These are phyloP conservation scores for Pilasporangium apinafurcum DNA, from an alignment of 352 stramenopile species.

Conservation along the genomic window DNA sequence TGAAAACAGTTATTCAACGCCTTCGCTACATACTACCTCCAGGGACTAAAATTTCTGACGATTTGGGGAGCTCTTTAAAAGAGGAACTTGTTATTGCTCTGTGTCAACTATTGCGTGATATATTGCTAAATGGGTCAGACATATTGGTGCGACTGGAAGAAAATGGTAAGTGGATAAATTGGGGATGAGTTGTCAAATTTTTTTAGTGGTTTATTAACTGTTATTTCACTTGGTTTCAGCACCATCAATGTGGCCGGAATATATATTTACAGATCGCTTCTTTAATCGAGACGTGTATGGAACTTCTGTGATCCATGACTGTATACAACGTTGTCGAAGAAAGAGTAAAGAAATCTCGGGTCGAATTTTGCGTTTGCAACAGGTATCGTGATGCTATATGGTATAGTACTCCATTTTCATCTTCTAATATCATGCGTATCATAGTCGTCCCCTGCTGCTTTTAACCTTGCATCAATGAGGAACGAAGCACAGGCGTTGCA, in stretches of 20 bases:
- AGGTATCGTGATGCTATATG: too few relatives aligned
- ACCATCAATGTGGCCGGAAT: slow-evolving; percentile 62
- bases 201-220: not conserved
- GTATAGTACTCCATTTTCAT: too few relatives aligned
- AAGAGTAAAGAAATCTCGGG: slow-evolving; percentile 52
- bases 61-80: slow-evolving; percentile 37
- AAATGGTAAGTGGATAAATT: slow-evolving; percentile 40
- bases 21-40: slow-evolving; percentile 71
- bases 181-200: not conserved
- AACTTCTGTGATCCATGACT: slow-evolving; percentile 38
- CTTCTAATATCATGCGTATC: too few relatives aligned
- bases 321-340: slow-evolving; percentile 36
- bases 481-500: slow-evolving; percentile 79
- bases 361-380: slow-evolving; percentile 62
- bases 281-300: slow-evolving; percentile 54
- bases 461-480: slow-evolving; percentile 30
- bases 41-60: slow-evolving; percentile 23
- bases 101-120: slow-evolving; percentile 68
- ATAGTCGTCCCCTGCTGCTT: slow-evolving; percentile 21
- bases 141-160: slow-evolving; percentile 76
- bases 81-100: slow-evolving; percentile 66
- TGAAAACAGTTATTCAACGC: slow-evolving; percentile 77
- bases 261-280: slow-evolving; percentile 65
- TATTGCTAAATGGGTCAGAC: slow-evolving; percentile 62
- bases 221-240: slow-evolving; percentile 17